Conservation (phyloP, 2,329 filamentous ascomycete species). For the Blastomyces silverae region DNA sequence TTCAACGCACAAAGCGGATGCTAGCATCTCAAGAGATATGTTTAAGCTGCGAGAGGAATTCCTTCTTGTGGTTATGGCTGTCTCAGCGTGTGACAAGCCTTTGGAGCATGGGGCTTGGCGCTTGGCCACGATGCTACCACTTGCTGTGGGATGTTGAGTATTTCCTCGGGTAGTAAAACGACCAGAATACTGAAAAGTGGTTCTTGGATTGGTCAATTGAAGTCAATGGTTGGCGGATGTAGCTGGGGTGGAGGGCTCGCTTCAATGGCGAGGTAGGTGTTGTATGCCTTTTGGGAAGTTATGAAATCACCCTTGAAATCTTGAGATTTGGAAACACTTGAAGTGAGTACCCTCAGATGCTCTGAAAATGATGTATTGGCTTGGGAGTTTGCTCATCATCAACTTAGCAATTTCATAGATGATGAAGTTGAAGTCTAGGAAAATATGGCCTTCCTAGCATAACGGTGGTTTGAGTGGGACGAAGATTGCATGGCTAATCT, state of each 20-base stretch:
- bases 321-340: not conserved
- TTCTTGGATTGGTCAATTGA: not conserved
- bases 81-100: not conserved
- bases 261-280: not conserved
- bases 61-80: conserved; percentile 2
- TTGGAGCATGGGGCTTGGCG: not conserved
- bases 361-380: not conserved
- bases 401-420: not conserved
- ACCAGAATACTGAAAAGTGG: not conserved
- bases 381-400: not conserved
- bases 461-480: not conserved
- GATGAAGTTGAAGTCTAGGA: not conserved
- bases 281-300: not conserved
- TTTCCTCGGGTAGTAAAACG: not conserved
- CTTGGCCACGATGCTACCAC: not conserved
- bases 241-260: not conserved
- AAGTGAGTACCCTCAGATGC: not conserved
- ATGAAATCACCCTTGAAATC: not conserved
- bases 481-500: not conserved
- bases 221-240: not conserved
- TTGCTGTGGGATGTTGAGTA: not conserved
- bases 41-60: conserved; percentile 19
- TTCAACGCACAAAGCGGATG: conserved; percentile 20
- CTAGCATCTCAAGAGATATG: conserved; percentile 20
- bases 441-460: not conserved